Evolutionary conservation across 768 basidiomycete genomes (phyloP), one percentile per base, ranked within the genome.

Genomic region (Lentinus tigrinus): DNA sequence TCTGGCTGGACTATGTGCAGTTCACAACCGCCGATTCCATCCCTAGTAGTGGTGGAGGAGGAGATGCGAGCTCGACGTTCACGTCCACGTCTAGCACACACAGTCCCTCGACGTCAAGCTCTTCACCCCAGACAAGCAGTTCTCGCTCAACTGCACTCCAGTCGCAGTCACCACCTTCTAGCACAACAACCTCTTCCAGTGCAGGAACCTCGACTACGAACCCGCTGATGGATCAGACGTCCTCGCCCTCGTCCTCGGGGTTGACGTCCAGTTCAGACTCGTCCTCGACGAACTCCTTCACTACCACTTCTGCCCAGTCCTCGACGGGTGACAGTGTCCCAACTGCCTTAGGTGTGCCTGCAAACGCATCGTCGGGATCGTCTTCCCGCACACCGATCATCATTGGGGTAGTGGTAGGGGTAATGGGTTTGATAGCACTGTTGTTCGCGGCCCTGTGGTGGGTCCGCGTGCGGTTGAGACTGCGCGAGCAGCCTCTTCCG

Each of bases 1-100:
- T 61, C 28, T 61, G 55, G 55, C 36, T 57, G 14, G 56, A 57
- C 52, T 57, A 57, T 23, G 46, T 57, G 46, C 37, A 57, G 24
- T 57, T 23, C 26, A 55, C 37, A 2, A 42, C 53, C 7, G 53
- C 58, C 2, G 37, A 17, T 14, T 24, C 39, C 10, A n/a, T 47
- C 16, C 34, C 58, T 5, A 24, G 34, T 8, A 10, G 14, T 23
- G 21, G 43, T 23, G 43, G 23, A 5, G 57, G 37, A 16, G 39
- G 38, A 9, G 27, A 34, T 6, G 24, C 31, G 4, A 6, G 31
- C 13, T 36, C 21, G 1, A 53, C 52, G 17, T 31, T 4, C 4
- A 43, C 23, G 24, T 16, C 40, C 4, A n/a, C 27, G 17, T 26
- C 21, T n/a, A 27, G 17, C 43, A 9, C 13, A 2, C 19, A 10